Evolutionary conservation across 225 moss, liverwort and hornwort genomes (phyloP), one percentile per base, ranked within the genome.

Genomic region (Asterella californica): DNA sequence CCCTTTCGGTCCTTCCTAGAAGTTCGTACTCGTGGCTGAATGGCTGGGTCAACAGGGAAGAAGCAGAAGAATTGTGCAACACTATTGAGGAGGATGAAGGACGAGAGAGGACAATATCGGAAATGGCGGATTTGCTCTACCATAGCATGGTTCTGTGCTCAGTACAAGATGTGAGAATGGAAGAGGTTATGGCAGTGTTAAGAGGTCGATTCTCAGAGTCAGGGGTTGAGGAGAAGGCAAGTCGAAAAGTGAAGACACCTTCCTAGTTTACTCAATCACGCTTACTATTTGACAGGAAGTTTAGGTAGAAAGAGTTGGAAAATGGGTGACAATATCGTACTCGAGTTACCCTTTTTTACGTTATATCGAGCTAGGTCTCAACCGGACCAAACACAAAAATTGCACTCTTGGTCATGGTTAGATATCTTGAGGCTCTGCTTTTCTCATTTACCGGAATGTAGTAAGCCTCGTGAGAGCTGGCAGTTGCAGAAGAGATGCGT

Each of bases 81-180:
- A 92, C 99, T 76, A 49, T 95, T 37, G 95, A 99, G 85, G 85
- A 85, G 29, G 80, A 90, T 69, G 99, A 99, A 86, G 90, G 90
- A 80, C 83, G 85, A 83, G 93, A 92, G 47, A 89, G 95, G 53
- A 94, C 93, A 68, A 83, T 92, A 74, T 93, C 95, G 70, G 99
- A 99, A 86, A 99, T 99, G 95, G 99, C 99, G 63, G 99, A 99
- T 88, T 81, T 95, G 34, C 88, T 99, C 62, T 99, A 99, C 70
- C 99, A 99, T 86, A 84, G 87, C 32, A 94, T 99, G 99, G 99
- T 99, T 24, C 76, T 99, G 55, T 82, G 95, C 65, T 88, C 95
- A 47, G 71, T 89, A 36, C 99, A 95, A 82, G 92, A 95, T 81
- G 95, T 95, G 24, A 93, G 89, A 82, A 65, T 99, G 83, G 89